These are phyloP conservation scores for Leccinum subgranulosum DNA, from an alignment of 768 basidiomycete species.

Conservation along the genomic window DNA sequence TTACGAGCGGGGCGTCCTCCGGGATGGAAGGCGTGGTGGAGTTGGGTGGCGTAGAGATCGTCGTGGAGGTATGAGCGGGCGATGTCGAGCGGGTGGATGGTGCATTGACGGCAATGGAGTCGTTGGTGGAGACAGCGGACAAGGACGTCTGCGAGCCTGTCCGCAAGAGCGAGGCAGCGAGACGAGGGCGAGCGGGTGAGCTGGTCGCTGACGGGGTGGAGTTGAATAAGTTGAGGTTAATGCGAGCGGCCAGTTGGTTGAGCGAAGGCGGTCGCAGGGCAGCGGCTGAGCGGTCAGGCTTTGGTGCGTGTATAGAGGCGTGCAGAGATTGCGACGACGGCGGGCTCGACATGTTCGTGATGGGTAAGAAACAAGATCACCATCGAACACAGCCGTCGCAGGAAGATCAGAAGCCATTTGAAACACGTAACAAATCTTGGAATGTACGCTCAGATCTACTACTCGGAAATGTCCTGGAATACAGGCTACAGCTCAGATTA, in stretches of 20 bases:
- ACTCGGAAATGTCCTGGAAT: not conserved
- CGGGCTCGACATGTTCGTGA: conserved; percentile 31
- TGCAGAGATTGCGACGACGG: conserved; percentile 29
- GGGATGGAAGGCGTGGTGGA: conserved; percentile 41
- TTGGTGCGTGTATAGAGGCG: conserved; percentile 34
- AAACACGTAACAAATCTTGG: not conserved
- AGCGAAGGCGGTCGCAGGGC: conserved; percentile 61
- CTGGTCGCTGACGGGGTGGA: conserved; percentile 20
- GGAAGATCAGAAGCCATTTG: not conserved
- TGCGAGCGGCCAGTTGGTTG: conserved; percentile 79
- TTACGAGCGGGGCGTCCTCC: conserved; percentile 33
- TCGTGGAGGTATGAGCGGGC: conserved; percentile 49
- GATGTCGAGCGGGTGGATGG: conserved; percentile 68
- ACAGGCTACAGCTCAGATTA: no score
- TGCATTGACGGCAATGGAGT: conserved; percentile 66
- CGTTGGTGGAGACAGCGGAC: conserved; percentile 45
- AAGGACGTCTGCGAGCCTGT: conserved; percentile 55
- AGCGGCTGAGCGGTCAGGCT: conserved; percentile 35
- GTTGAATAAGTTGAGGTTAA: conserved; percentile 43
- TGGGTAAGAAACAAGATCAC: conserved; percentile 16
- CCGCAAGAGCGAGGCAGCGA: conserved; percentile 70
- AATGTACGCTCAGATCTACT: not conserved
- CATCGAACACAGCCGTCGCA: not conserved
- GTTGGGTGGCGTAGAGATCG: conserved; percentile 39
- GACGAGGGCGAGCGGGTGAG: conserved; percentile 55